A percentile compares a stretch with the other conserved stretches of the same genome.
These are phyloP conservation scores for Phialophora chinensis DNA, from an alignment of 2,329 filamentous ascomycete species.

Conservation along the genomic window DNA sequence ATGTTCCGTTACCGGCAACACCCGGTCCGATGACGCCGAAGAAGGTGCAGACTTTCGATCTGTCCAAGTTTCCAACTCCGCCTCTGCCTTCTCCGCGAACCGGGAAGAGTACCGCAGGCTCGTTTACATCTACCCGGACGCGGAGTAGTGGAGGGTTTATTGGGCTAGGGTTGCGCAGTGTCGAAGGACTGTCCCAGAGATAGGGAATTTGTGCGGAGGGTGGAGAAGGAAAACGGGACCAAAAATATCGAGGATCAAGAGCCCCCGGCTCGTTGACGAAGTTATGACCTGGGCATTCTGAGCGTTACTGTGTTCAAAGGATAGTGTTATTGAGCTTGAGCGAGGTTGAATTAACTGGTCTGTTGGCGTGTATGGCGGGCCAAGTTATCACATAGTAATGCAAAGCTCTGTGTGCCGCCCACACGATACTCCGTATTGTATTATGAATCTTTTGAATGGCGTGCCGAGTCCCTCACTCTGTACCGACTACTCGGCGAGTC, in stretches of 20 bases:
- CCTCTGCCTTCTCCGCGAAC: constrained; percentile 28
- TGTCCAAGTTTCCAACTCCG: constrained; percentile 29
- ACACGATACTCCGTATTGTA: neutral
- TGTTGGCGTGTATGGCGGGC: neutral
- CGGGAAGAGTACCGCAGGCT: constrained; percentile 24
- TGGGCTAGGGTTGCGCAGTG: constrained; percentile 31
- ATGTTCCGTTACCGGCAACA: constrained; percentile 24
- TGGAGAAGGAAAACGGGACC: constrained; percentile 8
- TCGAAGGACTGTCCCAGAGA: constrained; percentile 24
- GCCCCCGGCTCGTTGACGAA: constrained; percentile 17
- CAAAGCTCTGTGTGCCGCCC: neutral
- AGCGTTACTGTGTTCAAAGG: constrained; percentile 24
- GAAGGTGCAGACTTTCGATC: constrained; percentile 10
- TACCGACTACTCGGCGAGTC: neutral
- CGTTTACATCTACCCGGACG: constrained; percentile 22
- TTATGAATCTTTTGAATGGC: neutral
- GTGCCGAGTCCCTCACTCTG: neutral
- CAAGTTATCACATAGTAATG: neutral
- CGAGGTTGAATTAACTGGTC: neutral
- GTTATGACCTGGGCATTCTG: constrained; percentile 23
- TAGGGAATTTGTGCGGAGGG: neutral
- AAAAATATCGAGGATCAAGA: constrained; percentile 11
- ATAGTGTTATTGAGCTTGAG: constrained; percentile 10
- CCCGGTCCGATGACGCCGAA: constrained; percentile 23
- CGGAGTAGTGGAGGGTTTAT: constrained; percentile 26